Conservation (phyloP, 208 protist genomes). For the Acanthamoeba castellanii region DNA sequence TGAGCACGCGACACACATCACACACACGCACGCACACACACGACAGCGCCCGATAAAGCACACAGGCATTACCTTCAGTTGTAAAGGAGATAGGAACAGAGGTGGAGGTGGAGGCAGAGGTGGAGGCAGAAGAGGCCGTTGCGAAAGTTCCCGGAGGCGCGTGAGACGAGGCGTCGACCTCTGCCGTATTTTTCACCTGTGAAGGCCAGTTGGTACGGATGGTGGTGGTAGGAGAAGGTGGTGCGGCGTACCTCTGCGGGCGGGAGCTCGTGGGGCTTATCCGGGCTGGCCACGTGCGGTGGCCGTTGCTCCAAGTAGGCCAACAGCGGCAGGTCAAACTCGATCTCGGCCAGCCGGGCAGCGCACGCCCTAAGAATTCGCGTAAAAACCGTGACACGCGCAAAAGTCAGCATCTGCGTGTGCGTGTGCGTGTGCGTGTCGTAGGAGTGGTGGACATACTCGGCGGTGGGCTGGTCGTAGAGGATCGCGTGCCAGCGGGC, state of each 20-base stretch:
- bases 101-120: background rate
- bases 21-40: too few species aligned
- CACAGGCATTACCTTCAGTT: background rate
- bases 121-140: too few species aligned
- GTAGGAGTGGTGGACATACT: background rate
- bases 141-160: background rate
- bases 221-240: too few species aligned
- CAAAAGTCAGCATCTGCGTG: background rate
- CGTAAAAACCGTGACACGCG: background rate
- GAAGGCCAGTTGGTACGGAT: background rate
- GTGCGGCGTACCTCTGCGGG: background rate
- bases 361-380: background rate
- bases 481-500: background rate
- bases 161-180: too few species aligned
- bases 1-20: background rate
- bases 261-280: too few species aligned
- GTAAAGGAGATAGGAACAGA: background rate
- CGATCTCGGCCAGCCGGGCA: background rate
- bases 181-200: too few species aligned
- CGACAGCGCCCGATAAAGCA: background rate
- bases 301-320: background rate
- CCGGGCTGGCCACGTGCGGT: background rate
- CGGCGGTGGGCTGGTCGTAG: slow-evolving; percentile 5
- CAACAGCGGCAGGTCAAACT: background rate
- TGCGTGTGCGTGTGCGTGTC: background rate